Evolutionary conservation across 2,329 filamentous ascomycete species (phyloP), one percentile per base, ranked within the genome.

Genomic region (Dryadomyces sulphureus): DNA sequence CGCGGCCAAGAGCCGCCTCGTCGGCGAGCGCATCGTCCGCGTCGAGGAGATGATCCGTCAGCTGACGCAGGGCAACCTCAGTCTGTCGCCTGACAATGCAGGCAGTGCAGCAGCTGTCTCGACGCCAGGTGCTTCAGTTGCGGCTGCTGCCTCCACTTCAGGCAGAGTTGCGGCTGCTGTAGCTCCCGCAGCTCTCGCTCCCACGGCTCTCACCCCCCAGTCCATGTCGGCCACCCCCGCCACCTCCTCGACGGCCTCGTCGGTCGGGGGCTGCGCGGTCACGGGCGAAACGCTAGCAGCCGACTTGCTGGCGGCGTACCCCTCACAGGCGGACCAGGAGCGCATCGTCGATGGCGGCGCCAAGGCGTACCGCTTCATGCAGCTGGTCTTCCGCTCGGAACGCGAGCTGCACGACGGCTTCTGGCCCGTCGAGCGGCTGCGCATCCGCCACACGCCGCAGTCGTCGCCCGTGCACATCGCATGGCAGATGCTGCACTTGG

Each of bases 401-500:
- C 35, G 40, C 8, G 46, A 50, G 25, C 40, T 49, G 14, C 24
- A 36, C 5, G 17, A 22, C 3, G 48, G 46, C 22, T 49, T 49
- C 46, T 47, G 44, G 45, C 24, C 39, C 14, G 14, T 45, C 7
- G 16, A 17, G 7, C 35, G 19, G 7, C 49, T 49, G 9, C 12
- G 38, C 25, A n/a, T 17, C 1, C 41, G 39, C 3, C 25, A 39
- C 24, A 20, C 45, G 17, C 27, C 48, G 7, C 24, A 41, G 21
- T 39, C 47, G 4, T 46, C 65, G 47, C 63, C 61, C 3, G 49
- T 50, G 14, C 16, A 49, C 5, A 53, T 65, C 21, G 63, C 62
- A 6, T 55, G 57, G 25, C 56, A 55, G 30, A 57, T 65, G 39
- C 52, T 66, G 19, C 35, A 56, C 9, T 47, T 64, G 6, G 61